Conservation (phyloP, 2,329 filamentous ascomycete genomes). For the Botryotinia calthae region DNA sequence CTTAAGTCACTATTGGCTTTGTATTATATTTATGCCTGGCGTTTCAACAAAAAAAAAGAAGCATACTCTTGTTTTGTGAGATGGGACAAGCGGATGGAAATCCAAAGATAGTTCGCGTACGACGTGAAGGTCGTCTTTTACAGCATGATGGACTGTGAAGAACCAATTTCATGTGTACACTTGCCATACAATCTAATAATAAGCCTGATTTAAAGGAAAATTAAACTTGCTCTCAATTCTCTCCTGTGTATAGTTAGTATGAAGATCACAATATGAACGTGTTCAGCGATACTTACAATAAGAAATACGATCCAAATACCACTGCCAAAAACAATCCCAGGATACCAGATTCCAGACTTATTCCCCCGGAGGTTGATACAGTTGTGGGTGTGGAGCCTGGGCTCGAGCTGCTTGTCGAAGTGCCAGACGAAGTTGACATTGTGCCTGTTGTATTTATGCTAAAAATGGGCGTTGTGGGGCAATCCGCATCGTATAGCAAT, state of each 20-base stretch:
- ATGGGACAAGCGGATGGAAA: background rate
- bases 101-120: background rate
- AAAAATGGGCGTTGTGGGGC: background rate
- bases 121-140: background rate
- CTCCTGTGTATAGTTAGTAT: too few relatives aligned
- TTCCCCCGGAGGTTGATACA: background rate
- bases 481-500: constrained; percentile 16
- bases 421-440: background rate
- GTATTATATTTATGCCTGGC: background rate
- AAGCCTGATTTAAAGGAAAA: background rate
- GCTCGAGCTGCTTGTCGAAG: background rate
- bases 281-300: background rate
- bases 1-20: background rate
- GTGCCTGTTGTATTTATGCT: background rate
- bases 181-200: background rate
- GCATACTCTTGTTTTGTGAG: background rate
- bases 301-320: background rate
- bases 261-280: background rate
- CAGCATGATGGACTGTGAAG: background rate
- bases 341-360: background rate
- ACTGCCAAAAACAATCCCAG: background rate
- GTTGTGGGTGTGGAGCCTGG: background rate
- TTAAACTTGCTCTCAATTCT: background rate
- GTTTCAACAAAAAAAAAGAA: too few relatives aligned
- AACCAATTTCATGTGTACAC: background rate